Base-by-base conservation (phyloP, 192 early-diverging fungal genomes). In the Podila clonocystis region DNA sequence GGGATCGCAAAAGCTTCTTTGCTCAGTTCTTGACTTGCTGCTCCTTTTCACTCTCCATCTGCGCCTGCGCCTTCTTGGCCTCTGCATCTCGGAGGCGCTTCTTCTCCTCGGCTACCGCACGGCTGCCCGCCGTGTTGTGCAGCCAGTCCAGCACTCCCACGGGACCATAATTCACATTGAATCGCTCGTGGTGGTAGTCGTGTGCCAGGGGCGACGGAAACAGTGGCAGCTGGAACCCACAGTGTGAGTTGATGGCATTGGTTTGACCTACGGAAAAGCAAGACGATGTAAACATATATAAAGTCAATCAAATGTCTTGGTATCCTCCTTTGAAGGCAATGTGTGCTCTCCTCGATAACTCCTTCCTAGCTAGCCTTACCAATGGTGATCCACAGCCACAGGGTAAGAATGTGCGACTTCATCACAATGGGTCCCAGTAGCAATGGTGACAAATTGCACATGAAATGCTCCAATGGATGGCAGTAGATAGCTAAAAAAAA, bases 211-310 rank as follows among this genome's bases (percentile, higher is more conserved):
- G 83, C 59, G 91, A 89, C 8, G 90, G 87, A 73, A 91, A 91
- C 24, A 91, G 88, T 9, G 94, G 94, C 65, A 94, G 90, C 70
- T 93, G 89, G 75, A 92, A 95, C 2, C 94, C 94, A 61, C 89
- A 90, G 83, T 95, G 94, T 5, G 89, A 87, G 67, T 91, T 91
- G 38, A 94, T 88, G 9, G 90, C 89, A 82, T 90, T 88, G 22
- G 77, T 80, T 80, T 80, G 77, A 20, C 57, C 77, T 80, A 63
- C 0, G 0, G 52, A 26, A 9, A 55, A 5, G n/a, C 0, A 55
- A 22, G 8, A 55, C 34, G 9, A 36, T 36, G 8, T 11, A 24
- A 22, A 26, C n/a, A 26, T 22, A 26, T 22, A 20, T 22, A 7
- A 8, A 26, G 52, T 55, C 52, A 24, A 13, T 50, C 20, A 55